Base-by-base conservation (phyloP, 805 yeast species). In the Yamadazyma phyllophila region DNA sequence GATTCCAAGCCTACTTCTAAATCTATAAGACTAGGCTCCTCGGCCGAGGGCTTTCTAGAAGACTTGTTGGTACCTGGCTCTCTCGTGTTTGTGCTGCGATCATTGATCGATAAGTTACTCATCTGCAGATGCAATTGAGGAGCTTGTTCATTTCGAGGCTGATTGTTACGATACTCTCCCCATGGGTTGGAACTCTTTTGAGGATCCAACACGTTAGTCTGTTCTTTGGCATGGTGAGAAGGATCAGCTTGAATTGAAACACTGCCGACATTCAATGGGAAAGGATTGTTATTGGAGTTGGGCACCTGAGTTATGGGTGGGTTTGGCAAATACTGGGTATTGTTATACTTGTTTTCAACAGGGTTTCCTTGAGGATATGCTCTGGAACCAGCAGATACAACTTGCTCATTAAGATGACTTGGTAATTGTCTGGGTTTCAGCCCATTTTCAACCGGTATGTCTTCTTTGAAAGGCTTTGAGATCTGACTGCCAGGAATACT, bases 1-100 rank as follows among this genome's bases (percentile, higher is more conserved):
- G 45, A 43, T 15, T 62, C 63, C 13, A 65, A 54, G 3, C 68
- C 71, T 1, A 63, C 61, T 37, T 68, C 72, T 17, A 68, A 54
- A 43, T 67, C 72, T 44, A 68, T 67, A 39, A 68, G 56, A 43
- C 62, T 64, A 11, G 65, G 60, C 34, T 57, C 65, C 9, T 45
- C 48, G 11, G 36, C 17, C 11, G 50, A 44, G 15, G 48, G 52
- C 33, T 46, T 41, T 24, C 47, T 38, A 2, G 48, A 30, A 15
- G 41, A 8, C 7, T 36, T 7, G 24, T 24, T 33, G 14, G 13
- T 24, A n/a, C 26, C n/a, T 16, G 24, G 5, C 10, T 35, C 26
- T 12, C 38, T 31, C 24, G 24, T 3, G 24, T 20, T 20, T 3
- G 24, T 20, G 15, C 31, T 8, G 24, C 13, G 15, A 14, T 32